Evolutionary conservation across 1,284 basidiomycete genomes (phyloP).

Genomic region (Exobasidium cylindrosporum): DNA sequence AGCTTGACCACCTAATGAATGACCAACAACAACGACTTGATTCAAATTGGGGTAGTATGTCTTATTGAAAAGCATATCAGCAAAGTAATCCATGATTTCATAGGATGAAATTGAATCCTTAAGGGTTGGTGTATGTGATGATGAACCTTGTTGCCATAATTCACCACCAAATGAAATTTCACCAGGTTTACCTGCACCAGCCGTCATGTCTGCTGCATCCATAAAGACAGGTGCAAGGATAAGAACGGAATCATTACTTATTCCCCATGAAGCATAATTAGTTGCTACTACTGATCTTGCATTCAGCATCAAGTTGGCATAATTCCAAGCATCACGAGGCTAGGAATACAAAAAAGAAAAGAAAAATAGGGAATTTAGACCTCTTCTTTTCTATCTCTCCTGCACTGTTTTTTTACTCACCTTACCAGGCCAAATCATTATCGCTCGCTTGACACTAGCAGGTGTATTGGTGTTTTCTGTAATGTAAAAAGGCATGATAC

Average conservation of each 20-base stretch:
- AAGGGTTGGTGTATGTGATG: slow-evolving; percentile 22
- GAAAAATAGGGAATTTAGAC: no score
- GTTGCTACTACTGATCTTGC: slow-evolving; percentile 18
- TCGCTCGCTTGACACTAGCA: slow-evolving; percentile 35
- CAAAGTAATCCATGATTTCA: slow-evolving; percentile 35
- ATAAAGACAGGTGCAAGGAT: slow-evolving; percentile 42
- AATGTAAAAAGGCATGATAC: slow-evolving; percentile 48
- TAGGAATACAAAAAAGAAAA: no score
- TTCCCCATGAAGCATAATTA: slow-evolving; percentile 4
- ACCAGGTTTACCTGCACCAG: slow-evolving; percentile 25
- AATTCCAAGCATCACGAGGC: slow-evolving; percentile 48
- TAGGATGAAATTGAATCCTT: slow-evolving; percentile 28
- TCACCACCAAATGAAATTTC: slow-evolving; percentile 37
- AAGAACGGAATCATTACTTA: slow-evolving; percentile 25
- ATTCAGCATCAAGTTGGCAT: slow-evolving; percentile 39
- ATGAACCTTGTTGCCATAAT: slow-evolving; percentile 40
- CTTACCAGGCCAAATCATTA: slow-evolving; percentile 49
- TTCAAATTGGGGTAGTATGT: slow-evolving; percentile 34
- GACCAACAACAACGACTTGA: slow-evolving; percentile 39
- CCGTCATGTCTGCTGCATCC: slow-evolving; percentile 29
- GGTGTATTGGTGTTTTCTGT: slow-evolving; percentile 25
- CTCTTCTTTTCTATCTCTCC: no score
- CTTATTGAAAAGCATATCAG: slow-evolving; percentile 38
- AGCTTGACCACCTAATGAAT: slow-evolving; percentile 50
- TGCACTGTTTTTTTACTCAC: no score